Evolutionary conservation across 1,139 yeast species (phyloP).

Genomic region (Candida pseudocylindracea): DNA sequence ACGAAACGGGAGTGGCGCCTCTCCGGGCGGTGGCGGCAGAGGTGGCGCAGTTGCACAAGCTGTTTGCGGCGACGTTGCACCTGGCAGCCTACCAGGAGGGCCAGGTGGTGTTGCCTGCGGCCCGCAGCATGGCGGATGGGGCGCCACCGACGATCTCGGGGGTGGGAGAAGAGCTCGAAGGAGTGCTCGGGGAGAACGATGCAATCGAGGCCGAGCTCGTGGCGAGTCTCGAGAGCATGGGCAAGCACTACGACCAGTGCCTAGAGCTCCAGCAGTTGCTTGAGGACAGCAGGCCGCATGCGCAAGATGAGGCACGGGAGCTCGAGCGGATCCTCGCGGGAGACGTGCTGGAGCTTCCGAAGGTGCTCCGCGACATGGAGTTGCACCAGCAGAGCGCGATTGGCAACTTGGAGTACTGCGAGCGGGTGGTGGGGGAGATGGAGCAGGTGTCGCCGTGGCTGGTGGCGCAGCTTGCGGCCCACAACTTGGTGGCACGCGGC

Average conservation of each 20-base stretch:
- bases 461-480: slow-evolving; percentile 1
- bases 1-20: no score
- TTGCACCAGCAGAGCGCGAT: slow-evolving; percentile 15
- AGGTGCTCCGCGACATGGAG: slow-evolving; percentile 6
- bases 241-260: slow-evolving; percentile 73
- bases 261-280: slow-evolving; percentile 5
- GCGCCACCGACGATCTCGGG: no score
- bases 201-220: slow-evolving; percentile 53
- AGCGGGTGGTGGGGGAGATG: slow-evolving; percentile 10
- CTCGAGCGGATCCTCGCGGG: background rate
- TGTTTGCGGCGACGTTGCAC: no score
- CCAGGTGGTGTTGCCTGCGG: no score
- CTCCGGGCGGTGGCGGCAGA: no score
- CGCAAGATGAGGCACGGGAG: background rate
- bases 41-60: no score
- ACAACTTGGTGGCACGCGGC: no score
- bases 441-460: slow-evolving; percentile 5
- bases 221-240: slow-evolving; percentile 40
- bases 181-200: slow-evolving; percentile 12
- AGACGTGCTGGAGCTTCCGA: background rate
- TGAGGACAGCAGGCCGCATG: background rate
- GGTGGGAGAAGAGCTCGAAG: no score
- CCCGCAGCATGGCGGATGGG: no score
- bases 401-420: slow-evolving; percentile 9
- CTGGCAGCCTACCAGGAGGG: no score